phyloP scores from a whole-genome alignment of 2,329 filamentous ascomycete genomes.

The Xylariaceae sp. region DNA sequence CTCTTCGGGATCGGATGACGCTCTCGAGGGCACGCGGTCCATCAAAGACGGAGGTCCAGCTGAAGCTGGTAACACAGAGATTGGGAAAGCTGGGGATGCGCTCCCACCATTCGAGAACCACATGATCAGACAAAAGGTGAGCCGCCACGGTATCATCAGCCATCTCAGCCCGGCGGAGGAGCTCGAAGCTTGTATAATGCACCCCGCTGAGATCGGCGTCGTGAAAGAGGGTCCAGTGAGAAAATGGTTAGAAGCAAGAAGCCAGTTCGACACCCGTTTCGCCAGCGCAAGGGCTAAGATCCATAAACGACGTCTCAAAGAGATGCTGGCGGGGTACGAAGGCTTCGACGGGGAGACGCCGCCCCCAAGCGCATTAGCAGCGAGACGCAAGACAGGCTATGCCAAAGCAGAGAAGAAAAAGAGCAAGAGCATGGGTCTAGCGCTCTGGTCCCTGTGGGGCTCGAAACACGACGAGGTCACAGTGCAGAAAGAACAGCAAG shows the following conservation, averaged over 20 bases:
- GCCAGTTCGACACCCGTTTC: constrained; percentile 70
- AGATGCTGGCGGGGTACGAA: constrained; percentile 68
- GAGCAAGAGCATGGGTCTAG: constrained; percentile 63
- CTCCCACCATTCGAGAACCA: constrained; percentile 74
- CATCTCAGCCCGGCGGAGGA: constrained; percentile 61
- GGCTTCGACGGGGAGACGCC: constrained; percentile 71
- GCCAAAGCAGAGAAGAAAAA: constrained; percentile 50
- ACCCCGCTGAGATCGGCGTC: constrained; percentile 65
- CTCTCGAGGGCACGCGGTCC: constrained; percentile 18
- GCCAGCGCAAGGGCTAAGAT: constrained; percentile 64
- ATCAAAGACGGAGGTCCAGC: constrained; percentile 13
- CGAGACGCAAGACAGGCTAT: constrained; percentile 53
- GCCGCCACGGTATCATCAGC: constrained; percentile 70
- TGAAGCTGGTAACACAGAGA: constrained; percentile 31
- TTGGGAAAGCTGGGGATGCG: constrained; percentile 84
- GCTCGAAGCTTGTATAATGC: constrained; percentile 61
- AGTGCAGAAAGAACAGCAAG: constrained; percentile 55
- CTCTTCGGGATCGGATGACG: constrained; percentile 51
- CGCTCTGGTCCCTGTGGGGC: constrained; percentile 83
- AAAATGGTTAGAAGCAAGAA: constrained; percentile 77
- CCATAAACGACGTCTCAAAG: constrained; percentile 68
- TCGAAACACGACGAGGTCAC: constrained; percentile 82
- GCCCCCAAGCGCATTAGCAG: constrained; percentile 78
- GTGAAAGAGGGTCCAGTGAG: constrained; percentile 75
- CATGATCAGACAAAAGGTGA: constrained; percentile 90